Evolutionary conservation across 1,284 basidiomycete genomes (phyloP), one percentile per base, ranked within the genome.

Genomic region (Ceratobasidium sp.): DNA sequence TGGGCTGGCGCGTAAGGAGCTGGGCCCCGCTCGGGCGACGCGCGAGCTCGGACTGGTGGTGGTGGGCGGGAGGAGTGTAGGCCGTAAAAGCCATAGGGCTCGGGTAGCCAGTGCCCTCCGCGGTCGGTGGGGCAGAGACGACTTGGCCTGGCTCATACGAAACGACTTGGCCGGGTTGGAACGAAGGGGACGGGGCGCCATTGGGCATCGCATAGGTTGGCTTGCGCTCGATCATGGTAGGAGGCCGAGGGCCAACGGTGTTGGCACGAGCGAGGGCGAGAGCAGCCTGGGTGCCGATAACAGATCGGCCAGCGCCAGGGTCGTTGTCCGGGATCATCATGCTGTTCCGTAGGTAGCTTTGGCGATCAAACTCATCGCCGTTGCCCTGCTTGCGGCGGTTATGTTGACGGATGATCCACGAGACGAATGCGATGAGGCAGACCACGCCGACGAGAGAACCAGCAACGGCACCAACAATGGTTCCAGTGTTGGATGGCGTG

Each of bases 271-370:
- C 74, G 32, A 73, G 59, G 21, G 73, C 67, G 23, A 73, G 58
- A 13, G 75, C 72, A 35, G 57, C 73, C 32, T 61, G 57, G 14
- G 72, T 63, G 47, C 74, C 74, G 18, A 67, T 69, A 28, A 73
- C 50, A 16, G 72, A 55, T n/a, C 59, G 55, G 11, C 58, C 58
- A 23, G 58, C 70, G 62, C 55, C 61, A 18, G 55, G 44, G n/a
- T 58, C 52, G 13, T 75, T 59, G 69, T 76, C 75, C n/a, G 49
- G 64, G 58, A 76, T 69, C 66, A 74, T 72, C 32, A 75, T 58
- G 58, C 74, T 75, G 49, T 76, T 75, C 11, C 75, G 72, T n/a
- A 76, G 69, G 47, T 73, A 75, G 41, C 72, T 63, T 41, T 72
- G 66, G 23, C 72, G 64, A 54, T 75, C 62, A 63, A 73, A 75